Evolutionary conservation across 2,329 filamentous ascomycete species (phyloP).

Genomic region (Botrytis pseudocinerea): DNA sequence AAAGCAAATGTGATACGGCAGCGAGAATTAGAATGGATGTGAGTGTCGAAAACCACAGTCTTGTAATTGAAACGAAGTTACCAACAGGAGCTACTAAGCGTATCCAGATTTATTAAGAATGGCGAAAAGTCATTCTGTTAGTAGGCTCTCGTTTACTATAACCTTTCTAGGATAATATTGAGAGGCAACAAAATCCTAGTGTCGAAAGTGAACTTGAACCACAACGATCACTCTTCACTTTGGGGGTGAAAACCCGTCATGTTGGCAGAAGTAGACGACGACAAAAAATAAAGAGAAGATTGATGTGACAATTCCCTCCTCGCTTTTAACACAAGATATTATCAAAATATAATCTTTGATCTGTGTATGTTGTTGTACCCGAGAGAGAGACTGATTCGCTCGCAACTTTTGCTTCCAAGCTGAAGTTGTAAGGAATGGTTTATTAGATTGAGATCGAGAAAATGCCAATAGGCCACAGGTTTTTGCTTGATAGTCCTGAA

Average conservation of each 20-base stretch:
- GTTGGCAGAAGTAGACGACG: not conserved
- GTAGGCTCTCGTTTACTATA: not conserved
- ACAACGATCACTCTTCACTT: not conserved
- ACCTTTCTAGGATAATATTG: too few relatives aligned
- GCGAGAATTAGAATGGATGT: not conserved
- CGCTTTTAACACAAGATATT: not conserved
- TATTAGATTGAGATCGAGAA: not conserved
- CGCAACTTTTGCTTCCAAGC: not conserved
- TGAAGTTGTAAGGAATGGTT: not conserved
- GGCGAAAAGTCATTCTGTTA: not conserved
- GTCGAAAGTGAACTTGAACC: not conserved
- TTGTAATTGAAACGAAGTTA: not conserved
- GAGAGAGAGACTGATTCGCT: not conserved
- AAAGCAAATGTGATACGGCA: not conserved
- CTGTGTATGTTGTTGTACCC: not conserved
- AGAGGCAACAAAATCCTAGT: too few relatives aligned
- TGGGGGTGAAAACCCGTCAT: not conserved
- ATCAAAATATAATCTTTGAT: not conserved
- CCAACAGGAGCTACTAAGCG: not conserved
- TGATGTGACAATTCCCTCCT: too few relatives aligned
- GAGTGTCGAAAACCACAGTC: not conserved
- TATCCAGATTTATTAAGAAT: not conserved
- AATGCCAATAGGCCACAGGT: fast-evolving
- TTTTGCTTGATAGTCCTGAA: not conserved
- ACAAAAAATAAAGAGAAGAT: fast-evolving